Evolutionary conservation across 495 filamentous ascomycete genomes (phyloP).

Genomic region (Trichoderma orchidacearum): DNA sequence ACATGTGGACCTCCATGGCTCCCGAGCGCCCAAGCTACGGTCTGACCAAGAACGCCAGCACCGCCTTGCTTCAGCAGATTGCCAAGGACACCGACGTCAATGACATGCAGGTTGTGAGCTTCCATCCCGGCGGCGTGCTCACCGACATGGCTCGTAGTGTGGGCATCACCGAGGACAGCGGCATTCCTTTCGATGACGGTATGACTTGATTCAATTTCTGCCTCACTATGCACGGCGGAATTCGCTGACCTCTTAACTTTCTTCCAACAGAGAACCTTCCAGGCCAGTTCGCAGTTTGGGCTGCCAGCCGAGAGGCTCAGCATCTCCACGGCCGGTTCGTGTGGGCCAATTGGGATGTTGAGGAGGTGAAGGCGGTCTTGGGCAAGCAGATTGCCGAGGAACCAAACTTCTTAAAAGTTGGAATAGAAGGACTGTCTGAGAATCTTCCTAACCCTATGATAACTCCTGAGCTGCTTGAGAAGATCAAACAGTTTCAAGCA

Average conservation of each 20-base stretch:
- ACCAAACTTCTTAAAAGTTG: conserved; percentile 12
- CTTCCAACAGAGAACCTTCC: conserved; percentile 12
- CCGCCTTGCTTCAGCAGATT: conserved; percentile 6
- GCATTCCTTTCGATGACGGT: conserved; percentile 9
- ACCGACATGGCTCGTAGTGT: conserved; percentile 4
- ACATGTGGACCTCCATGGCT: conserved; percentile 3
- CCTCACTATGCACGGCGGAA: background rate
- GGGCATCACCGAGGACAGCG: background rate
- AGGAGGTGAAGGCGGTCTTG: conserved; percentile 21
- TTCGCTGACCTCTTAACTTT: background rate
- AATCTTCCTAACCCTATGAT: background rate
- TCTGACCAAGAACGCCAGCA: conserved; percentile 6
- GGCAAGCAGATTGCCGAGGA: conserved; percentile 21
- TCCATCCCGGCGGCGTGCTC: conserved; percentile 12
- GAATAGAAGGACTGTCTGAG: conserved; percentile 10
- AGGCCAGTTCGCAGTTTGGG: conserved; percentile 22
- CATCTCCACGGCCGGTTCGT: conserved; percentile 23
- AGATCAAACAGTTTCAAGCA: background rate
- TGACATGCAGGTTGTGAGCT: conserved; percentile 11
- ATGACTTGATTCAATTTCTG: background rate
- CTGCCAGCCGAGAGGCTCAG: conserved; percentile 14
- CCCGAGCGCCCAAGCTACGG: background rate
- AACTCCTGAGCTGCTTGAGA: background rate
- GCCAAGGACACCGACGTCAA: background rate
- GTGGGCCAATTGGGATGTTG: conserved; percentile 29